These are phyloP conservation scores for Bretziella fagacearum DNA, from an alignment of 2,329 filamentous ascomycete species.

Conservation along the genomic window DNA sequence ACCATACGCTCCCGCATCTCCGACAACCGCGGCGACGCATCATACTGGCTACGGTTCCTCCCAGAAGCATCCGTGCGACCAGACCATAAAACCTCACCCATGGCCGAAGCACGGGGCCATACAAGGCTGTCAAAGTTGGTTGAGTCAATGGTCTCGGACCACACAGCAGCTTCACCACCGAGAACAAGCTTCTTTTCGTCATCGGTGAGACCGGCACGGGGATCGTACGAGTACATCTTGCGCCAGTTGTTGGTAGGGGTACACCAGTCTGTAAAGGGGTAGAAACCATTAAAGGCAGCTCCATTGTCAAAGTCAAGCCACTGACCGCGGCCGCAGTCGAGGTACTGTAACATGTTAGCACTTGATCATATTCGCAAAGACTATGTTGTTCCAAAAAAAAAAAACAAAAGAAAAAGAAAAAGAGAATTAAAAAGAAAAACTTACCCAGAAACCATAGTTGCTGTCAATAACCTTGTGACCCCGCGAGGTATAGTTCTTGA, in stretches of 20 bases:
- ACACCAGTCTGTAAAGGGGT: slow-evolving; percentile 70
- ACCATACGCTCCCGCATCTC: slow-evolving; percentile 66
- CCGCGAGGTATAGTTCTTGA: slow-evolving; percentile 39
- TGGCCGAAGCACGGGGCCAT: slow-evolving; percentile 62
- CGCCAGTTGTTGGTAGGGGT: slow-evolving; percentile 66
- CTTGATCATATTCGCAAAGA: too few species aligned
- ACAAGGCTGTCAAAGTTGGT: slow-evolving; percentile 58
- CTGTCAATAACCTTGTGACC: slow-evolving; percentile 60
- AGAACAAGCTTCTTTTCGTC: slow-evolving; percentile 50
- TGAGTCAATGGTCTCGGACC: slow-evolving; percentile 63
- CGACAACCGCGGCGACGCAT: slow-evolving; percentile 50
- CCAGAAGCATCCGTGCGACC: slow-evolving; percentile 49
- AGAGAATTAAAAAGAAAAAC: slow-evolving; percentile 17
- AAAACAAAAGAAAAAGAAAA: slow-evolving; percentile 2
- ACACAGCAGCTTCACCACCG: slow-evolving; percentile 68
- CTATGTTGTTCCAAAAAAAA: too few species aligned
- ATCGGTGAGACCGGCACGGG: slow-evolving; percentile 43
- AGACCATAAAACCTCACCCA: slow-evolving; percentile 67
- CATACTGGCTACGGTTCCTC: slow-evolving; percentile 52
- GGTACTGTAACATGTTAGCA: slow-evolving; percentile 43
- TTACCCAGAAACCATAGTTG: slow-evolving; percentile 61
- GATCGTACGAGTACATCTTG: slow-evolving; percentile 65
- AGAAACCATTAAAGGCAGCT: slow-evolving; percentile 33
- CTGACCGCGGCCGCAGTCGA: slow-evolving; percentile 67
- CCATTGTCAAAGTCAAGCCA: slow-evolving; percentile 57